Conservation (phyloP, 2,329 filamentous ascomycete genomes). For the Claviceps maximensis region DNA sequence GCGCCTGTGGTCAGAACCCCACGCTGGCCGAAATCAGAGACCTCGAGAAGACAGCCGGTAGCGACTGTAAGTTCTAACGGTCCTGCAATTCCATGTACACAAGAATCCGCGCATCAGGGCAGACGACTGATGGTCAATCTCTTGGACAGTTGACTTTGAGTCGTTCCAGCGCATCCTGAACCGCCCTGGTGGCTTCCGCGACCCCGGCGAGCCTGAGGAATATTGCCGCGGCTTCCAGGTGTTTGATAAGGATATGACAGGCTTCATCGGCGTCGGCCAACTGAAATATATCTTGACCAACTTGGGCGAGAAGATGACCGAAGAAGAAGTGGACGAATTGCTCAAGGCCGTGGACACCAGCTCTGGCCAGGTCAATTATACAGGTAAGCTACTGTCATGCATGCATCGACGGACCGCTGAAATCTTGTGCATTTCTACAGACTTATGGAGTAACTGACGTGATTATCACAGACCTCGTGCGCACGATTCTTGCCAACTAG, state of each 20-base stretch:
- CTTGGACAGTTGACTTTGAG: slow-evolving; percentile 79
- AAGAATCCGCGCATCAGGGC: background rate
- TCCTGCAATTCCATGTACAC: background rate
- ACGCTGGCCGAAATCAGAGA: slow-evolving; percentile 87
- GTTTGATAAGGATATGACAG: slow-evolving; percentile 98
- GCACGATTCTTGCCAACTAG: slow-evolving; percentile 78
- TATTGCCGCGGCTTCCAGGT: slow-evolving; percentile 99
- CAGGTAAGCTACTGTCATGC: slow-evolving; percentile 44
- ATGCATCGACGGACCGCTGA: background rate
- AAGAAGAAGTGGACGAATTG: slow-evolving; percentile 97
- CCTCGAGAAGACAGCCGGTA: slow-evolving; percentile 77
- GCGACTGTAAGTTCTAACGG: slow-evolving; percentile 61
- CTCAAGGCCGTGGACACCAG: slow-evolving; percentile 96
- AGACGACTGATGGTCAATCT: background rate
- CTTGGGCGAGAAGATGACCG: slow-evolving; percentile 97
- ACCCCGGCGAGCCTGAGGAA: slow-evolving; percentile 93
- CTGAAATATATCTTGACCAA: slow-evolving; percentile 97
- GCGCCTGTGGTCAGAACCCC: slow-evolving; percentile 95
- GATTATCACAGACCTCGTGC: slow-evolving; percentile 54
- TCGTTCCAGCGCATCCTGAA: slow-evolving; percentile 94
- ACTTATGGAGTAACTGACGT: slow-evolving; percentile 4
- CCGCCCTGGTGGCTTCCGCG: slow-evolving; percentile 93
- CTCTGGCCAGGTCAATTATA: slow-evolving; percentile 95
- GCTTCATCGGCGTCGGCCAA: slow-evolving; percentile 94
- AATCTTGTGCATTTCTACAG: background rate